phyloP scores from a whole-genome alignment of 345 rosid genomes.

The Salix viminalis region DNA sequence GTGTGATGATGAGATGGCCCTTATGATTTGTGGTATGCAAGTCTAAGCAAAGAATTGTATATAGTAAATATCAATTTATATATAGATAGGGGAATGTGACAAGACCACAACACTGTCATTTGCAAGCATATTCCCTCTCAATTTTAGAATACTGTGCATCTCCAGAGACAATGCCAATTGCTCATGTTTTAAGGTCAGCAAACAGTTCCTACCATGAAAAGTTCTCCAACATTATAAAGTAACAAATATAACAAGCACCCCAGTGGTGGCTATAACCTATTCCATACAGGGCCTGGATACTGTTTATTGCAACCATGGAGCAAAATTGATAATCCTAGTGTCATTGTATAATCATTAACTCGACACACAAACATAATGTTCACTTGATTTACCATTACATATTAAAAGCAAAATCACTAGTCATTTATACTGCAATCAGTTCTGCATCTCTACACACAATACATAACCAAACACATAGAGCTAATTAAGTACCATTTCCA shows the following conservation, averaged over 20 bases:
- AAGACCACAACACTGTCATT: not conserved
- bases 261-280: not conserved
- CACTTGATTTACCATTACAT: not conserved
- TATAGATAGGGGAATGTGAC: not conserved
- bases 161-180: not conserved
- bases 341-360: not conserved
- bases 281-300: not conserved
- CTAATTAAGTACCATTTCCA: constrained; percentile 64
- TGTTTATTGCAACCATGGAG: not conserved
- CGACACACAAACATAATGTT: not conserved
- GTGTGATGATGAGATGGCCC: not conserved
- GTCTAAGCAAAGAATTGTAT: not conserved
- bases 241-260: not conserved
- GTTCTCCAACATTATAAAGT: not conserved
- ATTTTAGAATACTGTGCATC: not conserved
- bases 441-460: not conserved
- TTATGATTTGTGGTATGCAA: not conserved
- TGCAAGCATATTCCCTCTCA: not conserved
- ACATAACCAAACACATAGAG: not conserved
- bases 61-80: not conserved
- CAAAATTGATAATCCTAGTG: not conserved
- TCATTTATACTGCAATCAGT: not conserved
- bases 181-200: not conserved
- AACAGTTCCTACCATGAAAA: not conserved
- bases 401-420: not conserved